These are phyloP conservation scores for Amanita thiersii DNA, from an alignment of 768 basidiomycete species.

Conservation along the genomic window DNA sequence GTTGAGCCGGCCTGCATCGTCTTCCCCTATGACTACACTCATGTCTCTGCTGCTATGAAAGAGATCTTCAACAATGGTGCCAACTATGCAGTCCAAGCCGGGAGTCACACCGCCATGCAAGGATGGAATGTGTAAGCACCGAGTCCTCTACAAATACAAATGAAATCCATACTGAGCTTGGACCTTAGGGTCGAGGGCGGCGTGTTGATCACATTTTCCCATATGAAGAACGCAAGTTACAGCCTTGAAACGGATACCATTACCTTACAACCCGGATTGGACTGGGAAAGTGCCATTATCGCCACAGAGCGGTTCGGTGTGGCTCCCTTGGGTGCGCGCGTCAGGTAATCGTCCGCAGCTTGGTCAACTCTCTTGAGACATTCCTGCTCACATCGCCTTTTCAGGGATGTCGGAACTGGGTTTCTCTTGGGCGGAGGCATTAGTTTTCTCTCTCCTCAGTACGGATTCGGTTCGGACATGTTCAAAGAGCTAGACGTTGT, in stretches of 20 bases:
- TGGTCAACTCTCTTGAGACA: neutral
- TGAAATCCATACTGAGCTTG: neutral
- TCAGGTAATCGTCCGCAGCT: slow-evolving; percentile 18
- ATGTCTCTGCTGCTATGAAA: slow-evolving; percentile 29
- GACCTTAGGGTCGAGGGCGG: slow-evolving; percentile 26
- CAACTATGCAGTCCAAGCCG: slow-evolving; percentile 34
- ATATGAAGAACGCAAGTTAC: slow-evolving; percentile 31
- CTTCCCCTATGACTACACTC: slow-evolving; percentile 19
- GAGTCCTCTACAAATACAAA: neutral
- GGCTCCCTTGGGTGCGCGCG: slow-evolving; percentile 30
- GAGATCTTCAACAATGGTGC: slow-evolving; percentile 25
- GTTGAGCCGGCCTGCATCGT: slow-evolving; percentile 22
- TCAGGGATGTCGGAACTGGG: slow-evolving; percentile 33
- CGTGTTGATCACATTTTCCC: slow-evolving; percentile 27
- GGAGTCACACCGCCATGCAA: slow-evolving; percentile 31
- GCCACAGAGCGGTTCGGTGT: slow-evolving; percentile 29
- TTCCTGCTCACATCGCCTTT: neutral
- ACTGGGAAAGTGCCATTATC: slow-evolving; percentile 31
- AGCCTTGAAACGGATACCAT: slow-evolving; percentile 26
- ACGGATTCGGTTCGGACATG: slow-evolving; percentile 31
- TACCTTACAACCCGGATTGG: slow-evolving; percentile 33
- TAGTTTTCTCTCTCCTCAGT: slow-evolving; percentile 28
- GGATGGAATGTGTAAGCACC: slow-evolving; percentile 34
- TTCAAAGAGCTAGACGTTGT: slow-evolving; percentile 33
- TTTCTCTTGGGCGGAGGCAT: slow-evolving; percentile 36